Evolutionary conservation across 306 rosid species (phyloP).

Genomic region (Begonia peltatifolia): DNA sequence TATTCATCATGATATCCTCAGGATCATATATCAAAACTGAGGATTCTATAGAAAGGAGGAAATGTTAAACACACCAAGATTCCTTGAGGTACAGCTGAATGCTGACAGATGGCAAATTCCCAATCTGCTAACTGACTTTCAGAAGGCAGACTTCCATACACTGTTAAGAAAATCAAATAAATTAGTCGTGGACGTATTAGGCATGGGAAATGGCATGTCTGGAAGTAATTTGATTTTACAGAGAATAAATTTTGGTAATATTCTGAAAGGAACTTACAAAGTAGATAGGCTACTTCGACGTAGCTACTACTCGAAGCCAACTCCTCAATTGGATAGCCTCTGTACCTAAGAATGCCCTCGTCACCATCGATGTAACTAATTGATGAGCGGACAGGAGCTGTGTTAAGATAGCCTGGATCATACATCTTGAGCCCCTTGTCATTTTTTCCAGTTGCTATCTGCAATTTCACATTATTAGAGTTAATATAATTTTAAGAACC

Average conservation of each 20-base stretch:
- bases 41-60: background rate
- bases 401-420: conserved; percentile 84
- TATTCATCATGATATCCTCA: too few species aligned
- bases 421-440: conserved; percentile 84
- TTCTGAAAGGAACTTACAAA: conserved; percentile 28
- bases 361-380: conserved; percentile 83
- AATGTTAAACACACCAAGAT: conserved; percentile 37
- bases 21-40: too few species aligned
- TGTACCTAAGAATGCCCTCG: conserved; percentile 75
- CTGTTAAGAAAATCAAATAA: conserved; percentile 15
- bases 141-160: conserved; percentile 89
- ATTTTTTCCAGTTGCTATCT: conserved; percentile 53
- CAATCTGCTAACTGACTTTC: conserved; percentile 52
- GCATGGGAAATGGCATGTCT: background rate
- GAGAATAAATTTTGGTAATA: background rate
- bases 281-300: conserved; percentile 68
- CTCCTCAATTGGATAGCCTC: conserved; percentile 88
- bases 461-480: background rate
- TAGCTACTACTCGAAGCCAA: conserved; percentile 70
- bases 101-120: conserved; percentile 78
- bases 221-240: background rate
- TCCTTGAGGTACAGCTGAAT: conserved; percentile 88
- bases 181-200: background rate
- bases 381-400: conserved; percentile 76
- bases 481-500: background rate